These are phyloP conservation scores for Daucus carota DNA, from an alignment of 129 eudicot genomes.

Conservation along the genomic window DH1_v3.0 NC_030381.2:44913001-44913500, in stretches of 20 bases:
- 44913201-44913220: constrained; percentile 13
- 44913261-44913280: neutral
- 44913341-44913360: neutral
- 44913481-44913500: neutral
- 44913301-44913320: neutral
- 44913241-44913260: neutral
- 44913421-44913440: neutral
- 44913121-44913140: constrained; percentile 99
- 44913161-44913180: constrained; percentile 96
- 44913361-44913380: neutral
- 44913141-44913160: constrained; percentile 83
- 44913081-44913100: constrained; percentile 96
- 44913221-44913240: neutral
- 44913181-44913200: constrained; percentile 78
- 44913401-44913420: neutral
- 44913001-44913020: constrained; percentile 96
- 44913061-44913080: constrained; percentile 97
- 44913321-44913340: neutral
- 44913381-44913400: neutral
- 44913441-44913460: neutral
- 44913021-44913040: constrained; percentile 99
- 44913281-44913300: neutral
- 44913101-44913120: constrained; percentile 90
- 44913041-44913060: constrained; percentile 81
- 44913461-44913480: neutral